Evolutionary conservation across 495 filamentous ascomycete genomes (phyloP).

Genomic region (Penicillium mononematosum): DNA sequence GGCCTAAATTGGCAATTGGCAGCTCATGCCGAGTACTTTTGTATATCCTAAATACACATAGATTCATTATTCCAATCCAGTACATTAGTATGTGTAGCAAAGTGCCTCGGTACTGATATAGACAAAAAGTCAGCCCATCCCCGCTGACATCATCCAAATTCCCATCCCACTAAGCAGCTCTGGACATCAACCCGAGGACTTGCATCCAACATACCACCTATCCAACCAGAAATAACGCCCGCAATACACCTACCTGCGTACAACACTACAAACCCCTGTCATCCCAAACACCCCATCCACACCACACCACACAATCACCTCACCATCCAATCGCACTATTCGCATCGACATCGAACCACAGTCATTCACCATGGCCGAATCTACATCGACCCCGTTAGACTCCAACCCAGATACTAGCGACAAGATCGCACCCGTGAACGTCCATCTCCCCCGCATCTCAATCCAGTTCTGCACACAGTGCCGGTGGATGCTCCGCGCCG

Average conservation of each 20-base stretch:
- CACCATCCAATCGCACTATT: constrained; percentile 8
- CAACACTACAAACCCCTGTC: neutral
- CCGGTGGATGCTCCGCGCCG: constrained; percentile 88
- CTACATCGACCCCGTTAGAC: constrained; percentile 4
- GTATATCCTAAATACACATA: neutral
- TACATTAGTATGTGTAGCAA: neutral
- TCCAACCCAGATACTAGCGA: constrained; percentile 9
- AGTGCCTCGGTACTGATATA: neutral
- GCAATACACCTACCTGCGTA: too few species aligned
- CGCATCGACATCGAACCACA: neutral
- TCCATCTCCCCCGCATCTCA: constrained; percentile 61
- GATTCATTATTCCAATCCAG: too few species aligned
- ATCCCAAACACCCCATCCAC: neutral
- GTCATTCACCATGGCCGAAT: constrained; percentile 3
- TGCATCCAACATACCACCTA: neutral
- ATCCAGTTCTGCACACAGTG: constrained; percentile 84
- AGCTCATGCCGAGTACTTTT: neutral
- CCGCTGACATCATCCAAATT: constrained; percentile 41
- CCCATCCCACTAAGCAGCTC: neutral
- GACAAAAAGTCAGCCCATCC: constrained; percentile 15
- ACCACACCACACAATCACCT: constrained; percentile 18
- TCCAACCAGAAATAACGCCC: too few species aligned
- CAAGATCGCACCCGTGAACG: constrained; percentile 19
- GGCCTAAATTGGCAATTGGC: neutral
- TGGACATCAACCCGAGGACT: neutral